Percentiles rank a stretch among this genome's conserved stretches.
These are phyloP conservation scores for Cordyceps cicadae DNA, from an alignment of 2,329 filamentous ascomycete species.

Conservation along the genomic window DNA sequence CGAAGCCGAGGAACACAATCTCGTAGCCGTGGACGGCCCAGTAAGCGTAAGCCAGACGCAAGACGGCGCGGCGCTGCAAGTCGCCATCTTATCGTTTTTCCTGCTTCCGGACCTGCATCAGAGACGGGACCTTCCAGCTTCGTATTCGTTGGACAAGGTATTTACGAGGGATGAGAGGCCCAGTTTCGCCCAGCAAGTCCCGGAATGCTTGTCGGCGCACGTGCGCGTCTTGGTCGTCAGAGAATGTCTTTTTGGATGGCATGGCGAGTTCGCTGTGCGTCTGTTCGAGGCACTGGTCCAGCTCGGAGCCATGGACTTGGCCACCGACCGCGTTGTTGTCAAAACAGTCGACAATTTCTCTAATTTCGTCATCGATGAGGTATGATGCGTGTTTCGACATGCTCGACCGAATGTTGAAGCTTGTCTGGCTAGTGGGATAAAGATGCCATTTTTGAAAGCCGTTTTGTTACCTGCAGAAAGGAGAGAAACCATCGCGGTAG, in stretches of 20 bases:
- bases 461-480: not conserved
- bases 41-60: conserved; percentile 40
- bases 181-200: conserved; percentile 34
- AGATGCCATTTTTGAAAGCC: not conserved
- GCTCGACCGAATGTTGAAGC: not conserved
- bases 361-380: conserved; percentile 40
- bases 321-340: conserved; percentile 43
- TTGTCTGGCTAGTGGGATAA: not conserved
- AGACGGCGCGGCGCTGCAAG: conserved; percentile 34
- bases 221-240: conserved; percentile 26
- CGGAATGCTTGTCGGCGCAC: conserved; percentile 41
- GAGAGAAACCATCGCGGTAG: not conserved
- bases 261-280: conserved; percentile 43
- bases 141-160: conserved; percentile 37
- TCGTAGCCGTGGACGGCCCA: conserved; percentile 49
- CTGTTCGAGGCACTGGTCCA: conserved; percentile 45
- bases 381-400: conserved; percentile 15
- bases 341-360: conserved; percentile 43
- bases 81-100: conserved; percentile 39
- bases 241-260: conserved; percentile 23
- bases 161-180: conserved; percentile 34
- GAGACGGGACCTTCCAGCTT: conserved; percentile 39
- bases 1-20: conserved; percentile 39
- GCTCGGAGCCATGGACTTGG: conserved; percentile 41
- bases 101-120: conserved; percentile 38